A percentile compares a stretch with the other conserved stretches of the same genome.
Evolutionary conservation across 2,329 filamentous ascomycete genomes (phyloP).

Genomic region (Penicillium sp.): DNA sequence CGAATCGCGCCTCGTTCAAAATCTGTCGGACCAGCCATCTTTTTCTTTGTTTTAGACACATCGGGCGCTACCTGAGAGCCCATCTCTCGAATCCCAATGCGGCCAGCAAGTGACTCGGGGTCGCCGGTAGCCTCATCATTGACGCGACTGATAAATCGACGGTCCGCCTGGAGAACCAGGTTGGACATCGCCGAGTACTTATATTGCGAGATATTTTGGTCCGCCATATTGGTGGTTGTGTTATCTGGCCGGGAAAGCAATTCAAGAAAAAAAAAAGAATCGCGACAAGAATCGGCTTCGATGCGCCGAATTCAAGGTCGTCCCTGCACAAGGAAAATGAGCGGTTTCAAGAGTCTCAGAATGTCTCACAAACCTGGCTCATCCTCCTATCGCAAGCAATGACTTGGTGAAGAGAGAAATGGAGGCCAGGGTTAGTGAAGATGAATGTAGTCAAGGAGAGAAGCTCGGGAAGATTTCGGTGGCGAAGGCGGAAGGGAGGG

Average conservation of each 20-base stretch:
- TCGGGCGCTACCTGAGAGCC: slow-evolving; percentile 70
- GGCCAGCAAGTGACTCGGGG: slow-evolving; percentile 91
- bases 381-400: slow-evolving; percentile 32
- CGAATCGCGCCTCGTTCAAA: slow-evolving; percentile 68
- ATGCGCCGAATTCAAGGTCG: slow-evolving; percentile 33
- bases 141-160: slow-evolving; percentile 85
- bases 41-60: slow-evolving; percentile 75
- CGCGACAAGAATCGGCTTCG: slow-evolving; percentile 28
- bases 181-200: slow-evolving; percentile 99
- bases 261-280: slow-evolving; percentile 11
- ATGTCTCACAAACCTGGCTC: slow-evolving; percentile 35
- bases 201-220: slow-evolving; percentile 79
- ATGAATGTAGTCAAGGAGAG: slow-evolving; percentile 19
- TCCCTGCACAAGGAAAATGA: slow-evolving; percentile 25
- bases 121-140: slow-evolving; percentile 95
- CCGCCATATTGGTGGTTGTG: slow-evolving; percentile 56
- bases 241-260: slow-evolving; percentile 12
- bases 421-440: slow-evolving; percentile 26
- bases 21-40: slow-evolving; percentile 56
- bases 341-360: slow-evolving; percentile 20
- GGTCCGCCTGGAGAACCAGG: slow-evolving; percentile 99
- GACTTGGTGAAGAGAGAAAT: slow-evolving; percentile 23
- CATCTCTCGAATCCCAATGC: slow-evolving; percentile 93
- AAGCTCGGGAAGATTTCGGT: slow-evolving; percentile 35
- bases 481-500: slow-evolving; percentile 32